Conservation (phyloP, 2,329 filamentous ascomycete species). For the Ophiostoma triangulosporum region DNA sequence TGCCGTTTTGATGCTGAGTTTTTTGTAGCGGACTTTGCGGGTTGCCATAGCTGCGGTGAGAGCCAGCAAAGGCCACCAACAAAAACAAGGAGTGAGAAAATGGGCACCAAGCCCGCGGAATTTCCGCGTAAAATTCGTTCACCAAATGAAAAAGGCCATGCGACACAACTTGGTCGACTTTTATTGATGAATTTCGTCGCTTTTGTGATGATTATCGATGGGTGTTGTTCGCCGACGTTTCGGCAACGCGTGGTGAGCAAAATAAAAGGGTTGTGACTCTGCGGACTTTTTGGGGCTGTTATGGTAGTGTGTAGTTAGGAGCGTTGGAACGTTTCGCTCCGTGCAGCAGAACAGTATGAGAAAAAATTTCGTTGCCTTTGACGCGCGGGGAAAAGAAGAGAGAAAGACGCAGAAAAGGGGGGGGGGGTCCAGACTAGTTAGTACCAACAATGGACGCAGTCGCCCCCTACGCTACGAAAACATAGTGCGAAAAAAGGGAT, state of each 20-base stretch:
- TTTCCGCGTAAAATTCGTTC: slow-evolving; percentile 50
- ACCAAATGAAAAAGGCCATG: slow-evolving; percentile 46
- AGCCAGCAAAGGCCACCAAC: slow-evolving; percentile 4
- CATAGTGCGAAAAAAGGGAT: too few relatives aligned
- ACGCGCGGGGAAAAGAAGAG: slow-evolving; percentile 5
- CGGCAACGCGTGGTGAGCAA: slow-evolving; percentile 1
- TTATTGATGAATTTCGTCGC: slow-evolving; percentile 39
- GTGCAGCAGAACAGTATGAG: slow-evolving; percentile 1
- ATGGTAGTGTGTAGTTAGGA: not conserved
- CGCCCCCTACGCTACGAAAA: too few relatives aligned
- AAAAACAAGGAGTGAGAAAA: slow-evolving; percentile 9
- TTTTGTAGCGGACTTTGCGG: slow-evolving; percentile 69
- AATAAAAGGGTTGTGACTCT: not conserved
- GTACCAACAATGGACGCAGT: not conserved
- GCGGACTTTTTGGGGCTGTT: slow-evolving; percentile 4
- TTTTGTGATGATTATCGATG: slow-evolving; percentile 36
- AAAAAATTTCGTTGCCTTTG: slow-evolving; percentile 6
- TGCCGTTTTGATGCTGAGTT: slow-evolving; percentile 81
- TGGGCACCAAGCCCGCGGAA: slow-evolving; percentile 33
- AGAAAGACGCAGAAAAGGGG: not conserved
- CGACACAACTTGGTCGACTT: slow-evolving; percentile 36
- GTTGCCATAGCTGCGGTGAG: slow-evolving; percentile 38
- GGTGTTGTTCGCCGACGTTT: slow-evolving; percentile 13
- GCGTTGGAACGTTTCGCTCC: slow-evolving; percentile 1
- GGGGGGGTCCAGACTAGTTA: not conserved